These are phyloP conservation scores for Aspergillus fumigatiaffinis DNA, from an alignment of 2,329 filamentous ascomycete genomes.

Conservation along the genomic window DNA sequence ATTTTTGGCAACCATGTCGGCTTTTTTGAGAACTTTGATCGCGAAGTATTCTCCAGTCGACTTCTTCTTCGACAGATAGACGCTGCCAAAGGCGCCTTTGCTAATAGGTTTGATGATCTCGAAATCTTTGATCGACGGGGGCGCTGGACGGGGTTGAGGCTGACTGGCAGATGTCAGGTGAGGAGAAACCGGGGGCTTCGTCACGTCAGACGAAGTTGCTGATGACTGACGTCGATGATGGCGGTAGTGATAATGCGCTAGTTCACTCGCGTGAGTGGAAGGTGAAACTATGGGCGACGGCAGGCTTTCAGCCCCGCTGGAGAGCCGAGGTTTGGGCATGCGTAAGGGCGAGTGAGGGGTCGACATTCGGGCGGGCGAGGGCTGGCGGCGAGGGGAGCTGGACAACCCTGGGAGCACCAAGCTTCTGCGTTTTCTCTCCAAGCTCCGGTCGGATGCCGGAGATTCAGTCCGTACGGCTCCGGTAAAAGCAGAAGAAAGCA, in stretches of 20 bases:
- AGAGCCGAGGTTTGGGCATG: conserved; percentile 74
- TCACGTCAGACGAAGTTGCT: conserved; percentile 69
- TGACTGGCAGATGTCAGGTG: conserved; percentile 73
- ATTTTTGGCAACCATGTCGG: conserved; percentile 99
- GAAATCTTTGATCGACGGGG: conserved; percentile 97
- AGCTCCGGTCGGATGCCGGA: conserved; percentile 78
- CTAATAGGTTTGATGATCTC: conserved; percentile 99
- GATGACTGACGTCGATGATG: conserved; percentile 91
- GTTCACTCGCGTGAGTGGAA: conserved; percentile 76
- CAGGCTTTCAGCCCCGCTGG: conserved; percentile 51
- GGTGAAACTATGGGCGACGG: conserved; percentile 87
- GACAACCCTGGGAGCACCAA: conserved; percentile 75
- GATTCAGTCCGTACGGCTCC: conserved; percentile 76
- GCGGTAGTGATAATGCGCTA: conserved; percentile 46
- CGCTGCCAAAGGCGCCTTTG: conserved; percentile 96
- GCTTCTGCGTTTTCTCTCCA: conserved; percentile 84
- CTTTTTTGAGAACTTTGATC: conserved; percentile 97
- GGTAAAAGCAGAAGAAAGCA: conserved; percentile 74
- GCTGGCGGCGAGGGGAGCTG: conserved; percentile 73
- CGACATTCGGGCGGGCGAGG: conserved; percentile 74
- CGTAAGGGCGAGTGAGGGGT: conserved; percentile 82
- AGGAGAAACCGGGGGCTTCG: conserved; percentile 73
- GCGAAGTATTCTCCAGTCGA: conserved; percentile 97
- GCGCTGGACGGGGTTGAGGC: conserved; percentile 79
- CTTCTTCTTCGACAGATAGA: conserved; percentile 98